Base-by-base conservation (phyloP, 257 asterid species). In the Solanum arcanum region DNA sequence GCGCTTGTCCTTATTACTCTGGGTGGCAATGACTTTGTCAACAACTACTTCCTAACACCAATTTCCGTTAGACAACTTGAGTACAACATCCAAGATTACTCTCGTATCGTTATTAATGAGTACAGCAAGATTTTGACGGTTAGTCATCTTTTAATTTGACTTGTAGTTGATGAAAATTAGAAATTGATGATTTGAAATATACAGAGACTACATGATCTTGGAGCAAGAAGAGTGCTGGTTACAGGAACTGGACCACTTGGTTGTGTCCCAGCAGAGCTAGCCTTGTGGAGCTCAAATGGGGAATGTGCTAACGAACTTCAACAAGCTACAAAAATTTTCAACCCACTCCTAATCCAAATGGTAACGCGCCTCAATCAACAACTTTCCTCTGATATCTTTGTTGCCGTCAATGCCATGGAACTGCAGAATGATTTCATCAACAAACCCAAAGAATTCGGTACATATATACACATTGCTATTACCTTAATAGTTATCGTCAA, bases 211-310 rank as follows among this genome's bases (percentile, higher is more conserved):
- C 89, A 94, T n/a, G 93, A 91, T 1, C 47, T 93, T 73, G 98
- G 98, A 64, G 98, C 97, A 3, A 87, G 98, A 18, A 91, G 96
- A 86, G 96, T 97, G 7, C 74, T 97, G 39, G 99, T 97, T 83
- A 97, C 98, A 0, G 98, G 98, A 39, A 93, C 96, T 0, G 99
- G 99, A 1, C 99, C 99, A 6, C 75, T 97, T 64, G 99, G 99
- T 2, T 97, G 99, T 76, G 98, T 93, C 5, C 99, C 99, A 5
- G 94, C 96, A 0, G 95, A 92, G 70, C 90, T 94, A 9, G 99
- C 99, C 1, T 7, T 68, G 31, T 89, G 97, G 33, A 89, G 99
- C 89, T 73, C 89, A 10, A 86, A 90, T 16, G 99, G 99, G 0
- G 88, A 93, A 84, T 97, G 99, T 84, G 92, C 96, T 0, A 89